Evolutionary conservation across 352 stramenopile genomes (phyloP), one percentile per base, ranked within the genome.

Genomic region (Phytopythium mirpurense): DNA sequence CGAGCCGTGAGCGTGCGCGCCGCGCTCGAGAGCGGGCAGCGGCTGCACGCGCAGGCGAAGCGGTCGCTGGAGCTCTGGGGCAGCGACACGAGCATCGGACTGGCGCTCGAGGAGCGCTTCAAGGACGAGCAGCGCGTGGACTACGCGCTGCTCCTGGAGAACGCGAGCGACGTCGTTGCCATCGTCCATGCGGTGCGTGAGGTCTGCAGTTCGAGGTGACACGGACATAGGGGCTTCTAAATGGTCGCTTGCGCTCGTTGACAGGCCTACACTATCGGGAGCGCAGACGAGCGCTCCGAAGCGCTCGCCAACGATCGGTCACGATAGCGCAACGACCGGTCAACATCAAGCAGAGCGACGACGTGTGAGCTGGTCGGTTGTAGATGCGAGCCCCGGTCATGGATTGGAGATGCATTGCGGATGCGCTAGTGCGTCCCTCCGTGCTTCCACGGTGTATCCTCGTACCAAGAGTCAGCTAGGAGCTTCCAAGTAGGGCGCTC

Each of bases 71-170:
- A 73, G 38, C 58, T 90, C 19, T 88, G 75, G 43, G 64, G 58
- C n/a, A 90, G 77, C 56, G 79, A 90, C 56, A 72, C 76, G 62
- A 7, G 70, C 4, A 83, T 90, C 31, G 79, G 74, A 12, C 63
- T 63, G 5, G 74, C 68, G 4, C 48, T 90, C 4, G 23, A 29
- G 24, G 41, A 46, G 0, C 41, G 16, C 41, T 46, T 46, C 41
- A 31, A 46, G 41, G 24, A 4, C 41, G 4, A 12, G 41, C 5
- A 6, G 1, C 12, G 7, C 12, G 23, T 32, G 5, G 26, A 21
- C 23, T 46, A 46, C 41, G 41, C 23, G 23, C 4, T 46, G 21
- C 12, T 46, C 3, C 24, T 46, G 11, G 23, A 29, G 41, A 31
- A 46, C 7, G 21, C 23, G 14, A 11, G 41, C 7, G 41, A 46